Conservation (phyloP, 2,329 filamentous ascomycete species). For the Aspergillus puulaauensis region DNA sequence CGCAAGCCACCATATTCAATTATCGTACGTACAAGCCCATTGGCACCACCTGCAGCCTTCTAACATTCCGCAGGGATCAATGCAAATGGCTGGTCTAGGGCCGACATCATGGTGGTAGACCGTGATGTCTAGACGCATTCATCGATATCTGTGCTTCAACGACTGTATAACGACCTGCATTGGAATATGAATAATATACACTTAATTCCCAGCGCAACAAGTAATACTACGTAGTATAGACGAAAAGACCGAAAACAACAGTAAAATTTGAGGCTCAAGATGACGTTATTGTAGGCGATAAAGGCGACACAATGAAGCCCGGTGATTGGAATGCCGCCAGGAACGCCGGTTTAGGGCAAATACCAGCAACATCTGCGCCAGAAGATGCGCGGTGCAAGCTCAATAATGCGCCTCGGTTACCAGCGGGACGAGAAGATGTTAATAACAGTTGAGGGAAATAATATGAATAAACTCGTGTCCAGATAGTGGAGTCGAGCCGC, state of each 20-base stretch:
- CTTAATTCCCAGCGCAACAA: not conserved
- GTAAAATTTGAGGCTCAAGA: not conserved
- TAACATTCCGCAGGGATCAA: slow-evolving; percentile 40
- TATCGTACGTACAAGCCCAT: slow-evolving; percentile 31
- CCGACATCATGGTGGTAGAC: slow-evolving; percentile 47
- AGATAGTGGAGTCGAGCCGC: slow-evolving; percentile 10
- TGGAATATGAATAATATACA: slow-evolving; percentile 4
- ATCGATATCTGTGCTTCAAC: not conserved
- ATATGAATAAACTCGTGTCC: not conserved
- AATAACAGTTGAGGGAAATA: not conserved
- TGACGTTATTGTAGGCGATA: not conserved
- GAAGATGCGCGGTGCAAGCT: not conserved
- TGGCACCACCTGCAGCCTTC: not conserved
- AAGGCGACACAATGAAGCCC: not conserved
- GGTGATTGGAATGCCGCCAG: not conserved
- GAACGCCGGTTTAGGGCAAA: not conserved
- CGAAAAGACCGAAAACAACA: not conserved
- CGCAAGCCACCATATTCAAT: slow-evolving; percentile 58
- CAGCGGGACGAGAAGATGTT: not conserved
- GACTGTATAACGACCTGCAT: slow-evolving; percentile 2
- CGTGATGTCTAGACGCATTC: not conserved
- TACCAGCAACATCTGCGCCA: not conserved
- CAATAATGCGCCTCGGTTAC: slow-evolving; percentile 1
- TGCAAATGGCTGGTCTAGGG: slow-evolving; percentile 48
- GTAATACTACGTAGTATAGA: not conserved